Base-by-base conservation (phyloP, 164 flowering plant species). In the Magnolia officinalis region DNA sequence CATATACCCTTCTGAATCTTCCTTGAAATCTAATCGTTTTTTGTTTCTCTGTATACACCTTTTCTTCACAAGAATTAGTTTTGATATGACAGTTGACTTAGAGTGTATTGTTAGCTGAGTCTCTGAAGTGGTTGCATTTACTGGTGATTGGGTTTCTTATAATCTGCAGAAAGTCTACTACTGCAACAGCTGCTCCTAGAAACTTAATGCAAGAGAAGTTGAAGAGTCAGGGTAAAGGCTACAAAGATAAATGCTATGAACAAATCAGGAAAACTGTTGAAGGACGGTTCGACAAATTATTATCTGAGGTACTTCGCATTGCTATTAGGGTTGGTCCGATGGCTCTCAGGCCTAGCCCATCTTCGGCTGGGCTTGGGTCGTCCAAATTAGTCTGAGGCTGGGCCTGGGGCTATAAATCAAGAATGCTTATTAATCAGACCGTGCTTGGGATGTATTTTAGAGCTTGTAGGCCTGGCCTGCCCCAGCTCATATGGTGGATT, bases 161-260 rank as follows among this genome's bases (percentile, higher is more conserved):
- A 26, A 5, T 49, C 52, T 79, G 70, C 88, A 91, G 98, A 80
- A 96, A 92, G 78, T 74, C 93, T 72, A 77, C 95, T 5, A 75
- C 74, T 75, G 71, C 92, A 75, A 51, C 70, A 16, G 84, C 88
- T 75, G 90, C 98, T 80, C 85, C 91, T 9, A 91, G 83, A 80
- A 89, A 88, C 78, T 80, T 87, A 26, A 75, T 84, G 6, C 92
- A 89, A 67, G 92, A 91, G 75, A 94, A 92, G 82, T 71, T 86
- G 79, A 96, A 90, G 87, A 84, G 80, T 78, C 98, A 90, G 79
- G 98, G 99, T 11, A 96, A 96, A 86, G 92, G 93, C 76, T 96
- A 92, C 74, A 96, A 94, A 82, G 99, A 96, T 77, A 96, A 96
- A 83, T 96, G 98, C 84, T 96, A 94, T 85, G 98, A 92, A 80